Conservation (phyloP, 2,329 filamentous ascomycete genomes). For the Claviceps purpurea region DNA sequence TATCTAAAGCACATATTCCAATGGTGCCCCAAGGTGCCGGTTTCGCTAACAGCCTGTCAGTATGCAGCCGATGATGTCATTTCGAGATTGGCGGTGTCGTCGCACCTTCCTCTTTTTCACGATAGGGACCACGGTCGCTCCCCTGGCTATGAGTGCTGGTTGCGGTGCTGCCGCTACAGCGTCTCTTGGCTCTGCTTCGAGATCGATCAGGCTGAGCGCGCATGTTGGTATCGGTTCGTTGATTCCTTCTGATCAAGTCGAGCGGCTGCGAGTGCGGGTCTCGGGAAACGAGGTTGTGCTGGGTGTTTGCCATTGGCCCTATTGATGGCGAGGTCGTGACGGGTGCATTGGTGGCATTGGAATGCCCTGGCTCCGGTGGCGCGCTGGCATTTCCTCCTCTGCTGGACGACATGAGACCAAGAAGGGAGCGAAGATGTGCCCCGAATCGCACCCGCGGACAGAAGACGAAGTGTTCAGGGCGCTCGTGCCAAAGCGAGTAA, state of each 20-base stretch:
- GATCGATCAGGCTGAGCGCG: constrained; percentile 42
- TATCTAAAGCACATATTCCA: constrained; percentile 87
- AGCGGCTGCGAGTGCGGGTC: constrained; percentile 26
- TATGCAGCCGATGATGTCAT: neutral
- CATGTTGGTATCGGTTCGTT: constrained; percentile 22
- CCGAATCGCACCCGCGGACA: constrained; percentile 38
- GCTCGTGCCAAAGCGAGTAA: constrained; percentile 49
- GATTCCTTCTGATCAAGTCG: constrained; percentile 33
- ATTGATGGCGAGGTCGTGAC: constrained; percentile 37
- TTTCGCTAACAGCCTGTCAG: constrained; percentile 30
- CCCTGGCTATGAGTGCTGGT: constrained; percentile 70
- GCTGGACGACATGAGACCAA: constrained; percentile 32
- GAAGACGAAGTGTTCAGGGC: constrained; percentile 36
- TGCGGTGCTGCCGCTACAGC: constrained; percentile 71
- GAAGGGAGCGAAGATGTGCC: constrained; percentile 26
- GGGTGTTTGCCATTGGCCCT: constrained; percentile 23
- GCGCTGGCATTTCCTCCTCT: constrained; percentile 24
- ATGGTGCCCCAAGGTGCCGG: constrained; percentile 55
- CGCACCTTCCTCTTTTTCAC: constrained; percentile 43
- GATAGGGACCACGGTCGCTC: constrained; percentile 47
- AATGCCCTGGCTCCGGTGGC: constrained; percentile 37
- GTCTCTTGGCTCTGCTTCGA: constrained; percentile 56
- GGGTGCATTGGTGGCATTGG: constrained; percentile 37
- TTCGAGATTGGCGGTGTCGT: neutral
- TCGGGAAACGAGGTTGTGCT: constrained; percentile 33